Evolutionary conservation across 2,329 filamentous ascomycete species (phyloP).

Genomic region (Leptoxyphium fumago): DNA sequence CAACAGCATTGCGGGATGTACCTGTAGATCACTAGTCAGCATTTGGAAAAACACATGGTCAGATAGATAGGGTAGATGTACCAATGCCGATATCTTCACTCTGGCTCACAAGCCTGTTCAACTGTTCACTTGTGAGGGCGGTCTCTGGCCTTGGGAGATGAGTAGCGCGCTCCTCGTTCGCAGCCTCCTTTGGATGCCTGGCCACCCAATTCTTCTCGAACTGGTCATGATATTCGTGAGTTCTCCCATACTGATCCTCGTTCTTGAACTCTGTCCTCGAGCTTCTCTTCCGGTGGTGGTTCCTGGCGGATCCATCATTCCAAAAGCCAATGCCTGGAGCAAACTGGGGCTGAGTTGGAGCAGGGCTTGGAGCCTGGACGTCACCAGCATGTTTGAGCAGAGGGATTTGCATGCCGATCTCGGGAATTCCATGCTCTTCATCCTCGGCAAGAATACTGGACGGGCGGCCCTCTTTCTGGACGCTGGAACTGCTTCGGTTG

Average conservation of each 20-base stretch:
- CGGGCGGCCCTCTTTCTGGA: slow-evolving; percentile 30
- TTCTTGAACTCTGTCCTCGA: slow-evolving; percentile 56
- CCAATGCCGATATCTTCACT: slow-evolving; percentile 43
- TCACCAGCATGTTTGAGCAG: slow-evolving; percentile 89
- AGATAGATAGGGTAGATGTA: slow-evolving; percentile 14
- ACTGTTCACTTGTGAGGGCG: slow-evolving; percentile 74
- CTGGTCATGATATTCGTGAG: slow-evolving; percentile 63
- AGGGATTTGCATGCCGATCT: slow-evolving; percentile 82
- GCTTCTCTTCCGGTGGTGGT: slow-evolving; percentile 52
- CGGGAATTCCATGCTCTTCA: slow-evolving; percentile 68
- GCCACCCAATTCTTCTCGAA: slow-evolving; percentile 87
- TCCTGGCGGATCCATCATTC: slow-evolving; percentile 42
- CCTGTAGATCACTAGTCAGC: slow-evolving; percentile 33
- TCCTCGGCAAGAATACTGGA: slow-evolving; percentile 42
- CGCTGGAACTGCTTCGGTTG: slow-evolving; percentile 30
- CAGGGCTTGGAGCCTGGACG: slow-evolving; percentile 84
- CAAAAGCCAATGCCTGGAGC: slow-evolving; percentile 36
- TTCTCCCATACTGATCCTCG: slow-evolving; percentile 85
- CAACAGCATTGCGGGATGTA: slow-evolving; percentile 44
- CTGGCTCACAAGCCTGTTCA: slow-evolving; percentile 77
- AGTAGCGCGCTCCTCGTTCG: slow-evolving; percentile 62
- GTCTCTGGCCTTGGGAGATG: slow-evolving; percentile 53
- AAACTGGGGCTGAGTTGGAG: slow-evolving; percentile 34
- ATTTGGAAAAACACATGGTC: background rate
- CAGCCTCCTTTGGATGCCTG: slow-evolving; percentile 72